A percentile compares a stretch with the other conserved stretches of the same genome.
These are phyloP conservation scores for Hevea brasiliensis DNA, from an alignment of 345 rosid species.

Conservation along the genomic window DNA sequence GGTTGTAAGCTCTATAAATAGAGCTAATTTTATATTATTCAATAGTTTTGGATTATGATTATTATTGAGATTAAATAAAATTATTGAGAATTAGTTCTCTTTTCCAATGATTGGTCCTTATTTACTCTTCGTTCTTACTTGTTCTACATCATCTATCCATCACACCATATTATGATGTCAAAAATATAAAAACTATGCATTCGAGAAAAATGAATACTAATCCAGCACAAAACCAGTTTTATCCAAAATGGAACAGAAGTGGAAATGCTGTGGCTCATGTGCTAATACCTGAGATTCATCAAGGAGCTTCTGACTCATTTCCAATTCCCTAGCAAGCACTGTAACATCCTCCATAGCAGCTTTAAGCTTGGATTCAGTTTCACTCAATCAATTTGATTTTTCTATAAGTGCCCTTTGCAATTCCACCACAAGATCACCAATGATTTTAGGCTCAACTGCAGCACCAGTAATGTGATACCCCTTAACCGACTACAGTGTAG, in stretches of 20 bases:
- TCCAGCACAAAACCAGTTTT: not conserved
- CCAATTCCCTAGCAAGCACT: slow-evolving; percentile 66
- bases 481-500: too few species aligned
- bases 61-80: too few species aligned
- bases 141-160: too few species aligned
- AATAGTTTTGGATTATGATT: too few species aligned
- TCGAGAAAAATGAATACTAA: not conserved
- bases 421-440: slow-evolving; percentile 46
- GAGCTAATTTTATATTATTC: too few species aligned
- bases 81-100: too few species aligned
- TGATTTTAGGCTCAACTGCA: slow-evolving; percentile 41
- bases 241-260: not conserved
- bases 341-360: slow-evolving; percentile 74
- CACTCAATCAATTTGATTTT: slow-evolving; percentile 57
- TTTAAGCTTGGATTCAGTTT: slow-evolving; percentile 62
- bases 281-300: slow-evolving; percentile 91
- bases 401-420: slow-evolving; percentile 59
- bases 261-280: too few species aligned
- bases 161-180: not conserved
- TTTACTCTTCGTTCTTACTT: too few species aligned
- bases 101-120: too few species aligned
- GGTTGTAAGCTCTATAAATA: too few species aligned
- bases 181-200: not conserved
- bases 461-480: too few species aligned
- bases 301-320: slow-evolving; percentile 71